Evolutionary conservation across 1,139 yeast species (phyloP), one percentile per base, ranked within the genome.

Genomic region (Candida mesenterica): DNA sequence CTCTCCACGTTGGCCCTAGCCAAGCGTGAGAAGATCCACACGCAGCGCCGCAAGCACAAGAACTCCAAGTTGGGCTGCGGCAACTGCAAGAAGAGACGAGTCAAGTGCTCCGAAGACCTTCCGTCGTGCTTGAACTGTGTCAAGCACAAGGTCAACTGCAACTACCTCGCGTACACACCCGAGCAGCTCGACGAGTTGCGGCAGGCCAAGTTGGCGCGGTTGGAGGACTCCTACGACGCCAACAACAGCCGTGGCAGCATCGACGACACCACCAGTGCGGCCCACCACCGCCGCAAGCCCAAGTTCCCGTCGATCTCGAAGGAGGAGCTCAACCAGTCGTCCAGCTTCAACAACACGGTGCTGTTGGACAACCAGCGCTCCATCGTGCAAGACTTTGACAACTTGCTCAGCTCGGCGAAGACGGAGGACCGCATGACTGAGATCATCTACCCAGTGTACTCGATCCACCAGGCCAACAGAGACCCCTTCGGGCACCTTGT

Each of bases 21-120:
- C 19, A 32, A 23, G 24, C 24, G 19, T 18, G 38, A 22, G 17
- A 35, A 32, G 28, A 32, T 29, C 15, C 32, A 25, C 12, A 26
- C 26, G 13, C 45, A 43, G 15, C 36, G 52, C 22, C 31, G 50
- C 17, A 44, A 44, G 27, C 52, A 48, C 34, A 46, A 45, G 37
- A 48, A 48, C 39, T 44, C 49, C 18, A 48, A 48, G 33, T 33
- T 45, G 7, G 75, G 75, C 1, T 69, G 75, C 42, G 67, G 72
- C 22, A 68, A 65, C 36, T 69, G 75, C 52, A 69, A 69, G 46
- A 61, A 61, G 32, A 55, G 75, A 40, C 42, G 74, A 34, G 72
- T 69, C 37, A 68, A 68, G 45, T 69, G 75, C 43, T 50, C 62
- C 4, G 75, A 69, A 40, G 67, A 67, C 38, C 50, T 67, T 25